phyloP scores from a whole-genome alignment of 2,329 filamentous ascomycete species.

The Teratosphaeria viscida region DNA sequence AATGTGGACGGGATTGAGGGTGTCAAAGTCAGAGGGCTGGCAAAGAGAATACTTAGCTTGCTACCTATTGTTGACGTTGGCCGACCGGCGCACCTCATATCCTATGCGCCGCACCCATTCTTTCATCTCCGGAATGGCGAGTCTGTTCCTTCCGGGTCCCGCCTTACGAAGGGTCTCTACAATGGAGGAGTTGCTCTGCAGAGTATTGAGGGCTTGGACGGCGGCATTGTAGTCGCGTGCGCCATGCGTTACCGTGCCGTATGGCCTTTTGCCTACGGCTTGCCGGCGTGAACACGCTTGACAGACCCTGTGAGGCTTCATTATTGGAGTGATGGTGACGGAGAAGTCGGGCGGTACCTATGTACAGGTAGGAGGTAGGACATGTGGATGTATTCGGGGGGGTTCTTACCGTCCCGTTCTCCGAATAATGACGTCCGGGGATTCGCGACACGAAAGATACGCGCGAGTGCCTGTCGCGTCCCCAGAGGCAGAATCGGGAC shows the following conservation, averaged over 20 bases:
- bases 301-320: constrained; percentile 4
- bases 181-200: constrained; percentile 69
- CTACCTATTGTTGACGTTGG: background rate
- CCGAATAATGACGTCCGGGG: background rate
- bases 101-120: constrained; percentile 67
- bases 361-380: no score
- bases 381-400: no score
- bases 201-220: constrained; percentile 59
- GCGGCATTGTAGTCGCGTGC: constrained; percentile 42
- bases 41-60: constrained; percentile 3
- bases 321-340: background rate
- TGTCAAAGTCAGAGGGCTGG: constrained; percentile 52
- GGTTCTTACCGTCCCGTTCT: no score
- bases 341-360: no score
- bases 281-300: constrained; percentile 4
- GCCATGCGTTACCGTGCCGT: constrained; percentile 3
- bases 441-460: background rate
- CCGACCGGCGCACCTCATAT: constrained; percentile 50
- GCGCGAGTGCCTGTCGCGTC: background rate
- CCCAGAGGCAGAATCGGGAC: background rate
- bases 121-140: constrained; percentile 71
- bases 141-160: constrained; percentile 60
- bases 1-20: constrained; percentile 62
- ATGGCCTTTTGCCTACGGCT: constrained; percentile 3
- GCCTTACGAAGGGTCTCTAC: constrained; percentile 69